Evolutionary conservation across 106 monocot species (phyloP), one percentile per base, ranked within the genome.

Genomic region (Acorus calamus): DNA sequence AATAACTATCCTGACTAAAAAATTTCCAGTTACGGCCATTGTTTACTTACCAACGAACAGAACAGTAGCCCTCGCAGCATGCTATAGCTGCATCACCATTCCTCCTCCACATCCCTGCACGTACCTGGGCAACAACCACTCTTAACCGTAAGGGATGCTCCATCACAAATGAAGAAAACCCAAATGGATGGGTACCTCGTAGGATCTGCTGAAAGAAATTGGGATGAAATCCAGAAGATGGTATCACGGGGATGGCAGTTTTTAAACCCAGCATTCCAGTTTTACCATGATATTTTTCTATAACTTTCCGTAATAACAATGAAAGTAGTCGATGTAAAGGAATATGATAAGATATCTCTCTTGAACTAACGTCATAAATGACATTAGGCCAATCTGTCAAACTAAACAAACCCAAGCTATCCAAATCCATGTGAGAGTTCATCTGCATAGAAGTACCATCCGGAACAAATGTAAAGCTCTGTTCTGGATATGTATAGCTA

Each of bases 91-190:
- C 79, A 92, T 98, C 98, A 57, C 87, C 80, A 85, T 91, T 96
- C 69, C 71, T 96, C 46, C 88, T 74, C 98, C 98, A 98, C 98
- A 92, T 98, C 60, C 98, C 98, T 56, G 92, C 87, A 69, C 68
- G 88, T 5, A 98, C 91, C 79, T 98, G 98, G 41, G 98, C 98
- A 73, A 85, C 88, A 56, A 88, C 85, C 14, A 98, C 92, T 66
- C 91, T 85, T 66, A 98, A 65, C 8, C 79, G 76, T 42, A 98
- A 63, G 48, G 98, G 98, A 79, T 83, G 80, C 75, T 98, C 98
- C 98, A 98, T 83, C 46, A 98, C 41, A 75, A 78, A 81, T 14
- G 85, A 57, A 56, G 91, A 81, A 85, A 98, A 85, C 12, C 78
- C 88, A 77, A 10, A 83, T 14, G 91, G 85, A 63, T 86, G 74